A percentile compares a stretch with the other conserved stretches of the same genome.
Evolutionary conservation across 2,329 filamentous ascomycete genomes (phyloP).

Genomic region (Aspergillus sp.): DNA sequence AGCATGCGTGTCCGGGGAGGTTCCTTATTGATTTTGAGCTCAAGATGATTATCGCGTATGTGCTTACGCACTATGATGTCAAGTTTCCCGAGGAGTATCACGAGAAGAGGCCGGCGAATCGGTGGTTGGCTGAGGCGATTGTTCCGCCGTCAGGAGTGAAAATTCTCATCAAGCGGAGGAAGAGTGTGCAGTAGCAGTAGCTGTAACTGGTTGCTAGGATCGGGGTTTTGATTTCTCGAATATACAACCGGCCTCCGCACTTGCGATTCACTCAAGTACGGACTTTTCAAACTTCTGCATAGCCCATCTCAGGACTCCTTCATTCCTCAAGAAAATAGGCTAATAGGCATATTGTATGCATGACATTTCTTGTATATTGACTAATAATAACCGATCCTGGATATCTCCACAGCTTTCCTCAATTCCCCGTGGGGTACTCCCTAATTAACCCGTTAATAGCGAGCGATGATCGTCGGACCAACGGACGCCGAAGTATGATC

Average conservation of each 20-base stretch:
- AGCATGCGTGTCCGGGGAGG: conserved; percentile 12
- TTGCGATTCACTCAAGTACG: too few relatives aligned
- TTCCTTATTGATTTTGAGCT: conserved; percentile 21
- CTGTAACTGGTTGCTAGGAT: background rate
- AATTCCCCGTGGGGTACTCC: background rate
- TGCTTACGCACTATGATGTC: conserved; percentile 13
- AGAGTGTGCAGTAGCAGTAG: background rate
- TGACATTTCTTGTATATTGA: background rate
- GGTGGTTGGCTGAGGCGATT: conserved; percentile 19
- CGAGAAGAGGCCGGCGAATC: conserved; percentile 16
- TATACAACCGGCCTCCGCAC: too few relatives aligned
- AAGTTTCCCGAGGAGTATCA: conserved; percentile 20
- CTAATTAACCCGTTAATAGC: background rate
- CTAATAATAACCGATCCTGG: background rate
- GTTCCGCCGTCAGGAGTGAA: conserved; percentile 14
- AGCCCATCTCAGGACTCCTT: background rate
- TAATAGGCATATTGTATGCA: background rate
- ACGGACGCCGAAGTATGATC: background rate
- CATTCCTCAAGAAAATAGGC: background rate
- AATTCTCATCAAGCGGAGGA: conserved; percentile 9
- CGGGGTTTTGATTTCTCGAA: too few relatives aligned
- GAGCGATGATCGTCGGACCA: background rate
- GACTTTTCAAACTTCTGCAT: too few relatives aligned
- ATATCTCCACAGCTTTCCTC: background rate
- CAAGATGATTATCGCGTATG: conserved; percentile 22